Evolutionary conservation across 2,329 filamentous ascomycete species (phyloP), one percentile per base, ranked within the genome.

Genomic region (Fusarium tuaranense): DNA sequence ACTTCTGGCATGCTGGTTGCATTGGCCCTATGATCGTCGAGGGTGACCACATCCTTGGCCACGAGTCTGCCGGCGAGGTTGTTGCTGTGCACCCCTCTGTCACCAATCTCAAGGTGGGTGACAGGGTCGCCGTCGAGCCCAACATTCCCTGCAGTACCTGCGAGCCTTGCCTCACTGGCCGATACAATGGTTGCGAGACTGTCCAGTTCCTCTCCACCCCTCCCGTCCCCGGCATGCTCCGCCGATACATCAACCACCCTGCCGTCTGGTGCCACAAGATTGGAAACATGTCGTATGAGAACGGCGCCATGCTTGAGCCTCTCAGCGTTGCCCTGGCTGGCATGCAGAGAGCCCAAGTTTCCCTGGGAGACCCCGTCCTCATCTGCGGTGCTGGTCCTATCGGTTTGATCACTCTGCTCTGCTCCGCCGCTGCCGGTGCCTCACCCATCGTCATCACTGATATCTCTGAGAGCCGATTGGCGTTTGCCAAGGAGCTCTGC

Each of bases 231-330:
- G 97, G 96, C 39, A 89, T 98, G 73, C 88, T 98, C 78, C 91
- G 96, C 77, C 91, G 96, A 83, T 98, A 98, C 83, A 94, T 98
- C 85, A 97, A 96, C 86, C 96, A 98, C 86, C 95, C 95, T 4
- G 95, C 95, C 22, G 88, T 93, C 60, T 98, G 95, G 95, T 98
- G 96, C 86, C 95, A 98, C 88, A 97, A 97, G 88, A 97, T 98
- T 78, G 94, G 94, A 58, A 87, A 94, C 83, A 95, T 98, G 93
- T 93, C 92, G 65, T 98, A 92, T 81, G 96, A 98, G 86, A 91
- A 97, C 81, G 97, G 96, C 63, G 93, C 95, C 16, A 88, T 98
- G 85, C 87, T 98, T 51, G 97, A 98, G 86, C 96, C 96, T 2
- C 88, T 98, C 62, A 94, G 92, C 76, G 97, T 98, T 7, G 94